Evolutionary conservation across 495 filamentous ascomycete species (phyloP).

Genomic region (Trichoderma asperelloides): DNA sequence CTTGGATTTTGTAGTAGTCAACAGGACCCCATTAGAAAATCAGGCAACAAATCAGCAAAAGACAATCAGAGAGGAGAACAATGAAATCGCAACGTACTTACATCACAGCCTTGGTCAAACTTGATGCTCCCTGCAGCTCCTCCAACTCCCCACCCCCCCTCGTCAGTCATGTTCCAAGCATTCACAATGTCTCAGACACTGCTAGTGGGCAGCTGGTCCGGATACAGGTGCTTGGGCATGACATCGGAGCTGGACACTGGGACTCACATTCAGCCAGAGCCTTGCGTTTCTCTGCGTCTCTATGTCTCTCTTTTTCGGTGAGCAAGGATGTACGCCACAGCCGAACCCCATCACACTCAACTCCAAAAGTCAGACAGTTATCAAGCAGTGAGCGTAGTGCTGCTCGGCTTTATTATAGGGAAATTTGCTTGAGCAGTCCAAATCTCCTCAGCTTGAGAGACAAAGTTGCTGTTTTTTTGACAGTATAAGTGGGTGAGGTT

Average conservation of each 20-base stretch:
- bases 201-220: neutral
- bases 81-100: neutral
- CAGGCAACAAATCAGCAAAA: neutral
- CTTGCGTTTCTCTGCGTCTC: neutral
- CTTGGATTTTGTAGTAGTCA: neutral
- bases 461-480: too few relatives aligned
- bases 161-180: neutral
- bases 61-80: neutral
- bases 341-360: neutral
- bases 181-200: neutral
- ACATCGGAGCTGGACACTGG: neutral
- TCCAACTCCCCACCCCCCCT: neutral
- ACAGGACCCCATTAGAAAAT: neutral
- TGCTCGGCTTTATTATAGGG: too few relatives aligned
- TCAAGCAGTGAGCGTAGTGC: neutral
- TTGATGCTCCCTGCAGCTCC: neutral
- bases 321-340: slow-evolving; percentile 5
- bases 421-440: too few relatives aligned
- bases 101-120: neutral
- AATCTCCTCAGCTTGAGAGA: too few relatives aligned
- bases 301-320: neutral
- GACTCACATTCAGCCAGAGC: neutral
- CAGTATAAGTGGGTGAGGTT: too few relatives aligned
- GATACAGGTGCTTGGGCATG: neutral
- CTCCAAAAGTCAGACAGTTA: neutral